Evolutionary conservation across 169 alveolate genomes (phyloP).

Genomic region (Fabrea salina): DNA sequence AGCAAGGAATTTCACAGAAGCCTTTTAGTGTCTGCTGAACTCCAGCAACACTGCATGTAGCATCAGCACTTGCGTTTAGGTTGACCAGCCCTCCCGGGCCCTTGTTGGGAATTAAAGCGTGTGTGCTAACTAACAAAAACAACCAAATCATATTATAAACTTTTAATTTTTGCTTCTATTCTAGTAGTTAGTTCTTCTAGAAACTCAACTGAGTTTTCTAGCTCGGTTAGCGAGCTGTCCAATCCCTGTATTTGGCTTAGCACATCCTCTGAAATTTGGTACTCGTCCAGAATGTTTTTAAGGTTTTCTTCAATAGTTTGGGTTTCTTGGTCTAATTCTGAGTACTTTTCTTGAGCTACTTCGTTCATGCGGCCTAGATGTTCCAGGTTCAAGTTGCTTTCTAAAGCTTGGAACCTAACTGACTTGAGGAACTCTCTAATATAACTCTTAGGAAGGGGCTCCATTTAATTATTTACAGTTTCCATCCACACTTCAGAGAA

Average conservation of each 20-base stretch:
- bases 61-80: background rate
- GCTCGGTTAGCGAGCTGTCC: background rate
- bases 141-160: too few relatives aligned
- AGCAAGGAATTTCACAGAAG: background rate
- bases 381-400: constrained; percentile 18
- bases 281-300: background rate
- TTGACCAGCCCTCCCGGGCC: constrained; percentile 9
- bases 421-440: background rate
- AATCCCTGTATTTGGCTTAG: background rate
- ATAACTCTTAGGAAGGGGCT: background rate
- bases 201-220: background rate
- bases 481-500: too few relatives aligned
- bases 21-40: background rate
- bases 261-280: background rate
- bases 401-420: background rate
- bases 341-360: constrained; percentile 3
- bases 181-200: constrained; percentile 1
- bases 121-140: too few relatives aligned
- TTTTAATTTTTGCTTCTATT: background rate
- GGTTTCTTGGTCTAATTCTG: background rate
- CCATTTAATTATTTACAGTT: too few relatives aligned
- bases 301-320: background rate
- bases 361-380: background rate
- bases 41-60: background rate
- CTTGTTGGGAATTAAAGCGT: too few relatives aligned